Conservation (phyloP, 768 basidiomycete species). For the Dentipellis sp. region DNA sequence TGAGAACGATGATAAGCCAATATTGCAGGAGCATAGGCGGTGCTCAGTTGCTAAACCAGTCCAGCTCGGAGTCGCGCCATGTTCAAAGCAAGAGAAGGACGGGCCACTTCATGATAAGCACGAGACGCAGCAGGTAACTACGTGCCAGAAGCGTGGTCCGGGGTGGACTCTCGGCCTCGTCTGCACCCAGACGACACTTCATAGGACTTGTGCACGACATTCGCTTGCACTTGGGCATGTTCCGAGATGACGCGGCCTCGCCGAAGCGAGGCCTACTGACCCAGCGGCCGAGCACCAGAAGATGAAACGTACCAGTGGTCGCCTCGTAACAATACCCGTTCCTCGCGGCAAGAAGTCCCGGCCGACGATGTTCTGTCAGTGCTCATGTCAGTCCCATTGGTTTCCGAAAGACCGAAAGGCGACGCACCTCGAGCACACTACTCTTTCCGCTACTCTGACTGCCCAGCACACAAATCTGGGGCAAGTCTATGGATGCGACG, state of each 20-base stretch:
- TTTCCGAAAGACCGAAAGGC: neutral
- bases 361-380: slow-evolving; percentile 84
- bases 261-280: neutral
- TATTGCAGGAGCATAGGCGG: too few relatives aligned
- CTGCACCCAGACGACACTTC: too few relatives aligned
- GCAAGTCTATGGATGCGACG: slow-evolving; percentile 75
- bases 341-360: slow-evolving; percentile 98
- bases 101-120: too few relatives aligned
- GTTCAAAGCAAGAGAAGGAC: too few relatives aligned
- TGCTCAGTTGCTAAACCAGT: too few relatives aligned
- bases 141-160: too few relatives aligned
- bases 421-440: slow-evolving; percentile 77
- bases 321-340: slow-evolving; percentile 95
- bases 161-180: too few relatives aligned
- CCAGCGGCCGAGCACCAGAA: neutral
- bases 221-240: too few relatives aligned
- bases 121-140: too few relatives aligned
- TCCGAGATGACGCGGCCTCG: neutral
- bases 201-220: too few relatives aligned
- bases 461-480: slow-evolving; percentile 86
- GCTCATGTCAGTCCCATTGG: neutral
- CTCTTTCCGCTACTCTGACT: slow-evolving; percentile 93
- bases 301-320: slow-evolving; percentile 67
- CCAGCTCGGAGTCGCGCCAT: too few relatives aligned
- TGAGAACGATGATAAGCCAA: slow-evolving; percentile 18